These are phyloP conservation scores for Bryoerythrophyllum caledonicum DNA, from an alignment of 225 moss, liverwort and hornwort genomes.

Conservation along the genomic window DNA sequence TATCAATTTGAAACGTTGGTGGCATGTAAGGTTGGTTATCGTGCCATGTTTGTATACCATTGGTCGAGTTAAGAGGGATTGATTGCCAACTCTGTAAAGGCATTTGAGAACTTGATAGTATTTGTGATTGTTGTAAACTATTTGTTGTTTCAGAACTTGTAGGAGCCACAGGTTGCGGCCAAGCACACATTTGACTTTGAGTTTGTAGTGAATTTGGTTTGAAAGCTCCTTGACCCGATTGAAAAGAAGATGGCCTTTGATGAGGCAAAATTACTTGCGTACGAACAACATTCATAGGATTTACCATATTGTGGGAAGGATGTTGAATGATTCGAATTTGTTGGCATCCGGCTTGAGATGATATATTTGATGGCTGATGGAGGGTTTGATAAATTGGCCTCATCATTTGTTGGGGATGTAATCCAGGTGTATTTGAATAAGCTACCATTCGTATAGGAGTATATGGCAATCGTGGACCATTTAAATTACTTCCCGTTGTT, in stretches of 20 bases:
- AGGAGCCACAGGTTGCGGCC: conserved; percentile 45
- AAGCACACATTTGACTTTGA: conserved; percentile 41
- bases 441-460: conserved; percentile 34
- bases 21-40: conserved; percentile 14
- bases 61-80: conserved; percentile 1
- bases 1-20: conserved; percentile 16
- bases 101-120: conserved; percentile 3
- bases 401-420: conserved; percentile 28
- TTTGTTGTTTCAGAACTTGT: not conserved
- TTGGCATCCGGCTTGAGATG: conserved; percentile 36
- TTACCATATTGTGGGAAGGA: conserved; percentile 24
- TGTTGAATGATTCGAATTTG: conserved; percentile 37
- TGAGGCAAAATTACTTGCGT: conserved; percentile 28
- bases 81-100: conserved; percentile 35
- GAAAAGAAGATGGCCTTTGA: conserved; percentile 17
- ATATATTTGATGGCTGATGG: not conserved
- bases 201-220: conserved; percentile 38
- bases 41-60: not conserved
- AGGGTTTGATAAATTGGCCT: conserved; percentile 27
- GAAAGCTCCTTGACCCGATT: conserved; percentile 18
- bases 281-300: conserved; percentile 24
- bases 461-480: conserved; percentile 7
- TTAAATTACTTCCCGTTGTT: conserved; percentile 15
- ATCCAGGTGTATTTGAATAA: conserved; percentile 15
- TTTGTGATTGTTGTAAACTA: conserved; percentile 17